These are phyloP conservation scores for Phytophthora ramorum DNA, from an alignment of 352 stramenopile genomes.

Conservation along the genomic window DNA sequence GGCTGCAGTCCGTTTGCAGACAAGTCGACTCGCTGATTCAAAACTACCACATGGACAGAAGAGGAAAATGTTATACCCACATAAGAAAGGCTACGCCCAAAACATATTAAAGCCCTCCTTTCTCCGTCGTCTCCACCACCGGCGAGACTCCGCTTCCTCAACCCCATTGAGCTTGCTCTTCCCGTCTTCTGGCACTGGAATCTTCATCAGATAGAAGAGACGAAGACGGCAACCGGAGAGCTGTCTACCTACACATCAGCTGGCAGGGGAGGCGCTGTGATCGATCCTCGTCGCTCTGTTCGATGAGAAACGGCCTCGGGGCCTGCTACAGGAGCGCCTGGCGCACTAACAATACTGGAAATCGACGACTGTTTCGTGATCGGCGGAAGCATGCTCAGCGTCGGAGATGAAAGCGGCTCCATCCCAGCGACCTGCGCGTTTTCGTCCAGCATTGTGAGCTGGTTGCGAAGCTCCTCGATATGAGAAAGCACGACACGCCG, in stretches of 20 bases:
- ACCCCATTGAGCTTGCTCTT: conserved; percentile 22
- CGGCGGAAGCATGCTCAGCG: conserved; percentile 76
- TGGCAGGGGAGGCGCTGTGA: conserved; percentile 37
- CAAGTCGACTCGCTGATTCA: conserved; percentile 76
- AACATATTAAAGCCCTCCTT: conserved; percentile 46
- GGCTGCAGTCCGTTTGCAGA: conserved; percentile 86
- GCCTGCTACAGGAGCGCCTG: conserved; percentile 25
- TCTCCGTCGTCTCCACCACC: conserved; percentile 31
- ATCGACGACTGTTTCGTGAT: conserved; percentile 61
- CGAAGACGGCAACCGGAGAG: conserved; percentile 23
- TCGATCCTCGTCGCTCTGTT: conserved; percentile 58
- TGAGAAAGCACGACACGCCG: conserved; percentile 84
- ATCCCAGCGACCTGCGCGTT: conserved; percentile 56
- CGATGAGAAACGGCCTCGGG: conserved; percentile 37
- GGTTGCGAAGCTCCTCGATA: conserved; percentile 83
- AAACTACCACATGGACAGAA: conserved; percentile 6
- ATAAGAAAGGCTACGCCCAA: conserved; percentile 37
- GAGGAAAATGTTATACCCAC: conserved; percentile 20
- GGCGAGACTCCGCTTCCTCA: conserved; percentile 21
- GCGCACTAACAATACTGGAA: conserved; percentile 41
- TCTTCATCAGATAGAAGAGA: conserved; percentile 21
- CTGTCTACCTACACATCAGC: conserved; percentile 42
- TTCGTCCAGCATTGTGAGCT: conserved; percentile 73
- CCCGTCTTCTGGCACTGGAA: conserved; percentile 20
- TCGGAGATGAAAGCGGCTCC: conserved; percentile 76